Base-by-base conservation (phyloP, 2,329 filamentous ascomycete genomes). In the Xylariaceae sp. region DNA sequence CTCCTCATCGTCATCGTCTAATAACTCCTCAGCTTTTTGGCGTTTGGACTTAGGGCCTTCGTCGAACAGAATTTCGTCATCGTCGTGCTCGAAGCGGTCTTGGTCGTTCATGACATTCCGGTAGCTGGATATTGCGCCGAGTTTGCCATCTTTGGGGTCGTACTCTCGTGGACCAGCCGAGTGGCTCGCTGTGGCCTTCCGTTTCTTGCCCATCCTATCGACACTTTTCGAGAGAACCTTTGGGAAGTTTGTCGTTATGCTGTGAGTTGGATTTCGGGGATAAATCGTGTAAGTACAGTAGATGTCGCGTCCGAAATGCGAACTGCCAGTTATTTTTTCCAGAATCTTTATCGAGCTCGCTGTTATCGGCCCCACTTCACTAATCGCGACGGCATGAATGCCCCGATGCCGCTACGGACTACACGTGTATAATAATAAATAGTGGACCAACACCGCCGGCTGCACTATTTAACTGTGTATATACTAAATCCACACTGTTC, bases 81-180 rank as follows among this genome's bases (percentile, higher is more conserved):
- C 83, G 60, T 92, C 87, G 55, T 92, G 77, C 65, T 92, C 89
- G 70, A 96, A 95, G 68, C 96, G 90, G 70, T 99, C 94, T 70
- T 96, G 90, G 1, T 91, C 95, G 69, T 96, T 87, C 61, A 92
- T 89, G 63, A 99, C 86, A 72, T 95, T 90, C 71, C 92, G 85
- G 70, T 81, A 92, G 2, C 82, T 85, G 44, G 71, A 76, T 63
- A 85, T 75, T 19, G 76, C 75, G 21, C 77, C 79, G 15, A 91
- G 79, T 49, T 84, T 83, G 34, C 85, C 81, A 58, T 85, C 83
- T 30, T 74, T 72, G 45, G 75, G 66, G 65, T 85, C 72, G 55
- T 81, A 67, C 32, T 83, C 81, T 56, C 75, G 76, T 3, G 81
- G 80, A 2, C 79, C 80, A 8, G 72, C 73, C 18, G 76, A 70